phyloP scores from a whole-genome alignment of 1,284 basidiomycete species.

The Fistulinella staudtii region DNA sequence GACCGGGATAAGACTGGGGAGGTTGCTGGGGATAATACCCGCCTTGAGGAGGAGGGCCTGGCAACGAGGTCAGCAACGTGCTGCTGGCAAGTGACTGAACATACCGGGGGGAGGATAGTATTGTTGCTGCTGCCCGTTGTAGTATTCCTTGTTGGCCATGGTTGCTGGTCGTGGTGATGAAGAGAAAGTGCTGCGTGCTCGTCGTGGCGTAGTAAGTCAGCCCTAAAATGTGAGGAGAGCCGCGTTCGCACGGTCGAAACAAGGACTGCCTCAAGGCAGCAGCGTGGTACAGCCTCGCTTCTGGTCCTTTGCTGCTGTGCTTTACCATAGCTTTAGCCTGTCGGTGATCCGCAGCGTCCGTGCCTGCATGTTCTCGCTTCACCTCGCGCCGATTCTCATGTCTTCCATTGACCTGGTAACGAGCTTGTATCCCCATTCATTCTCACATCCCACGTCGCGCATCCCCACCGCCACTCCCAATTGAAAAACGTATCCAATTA shows the following conservation, averaged over 20 bases:
- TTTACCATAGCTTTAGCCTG: conserved; percentile 5
- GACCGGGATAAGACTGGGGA: conserved; percentile 60
- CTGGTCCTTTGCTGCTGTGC: conserved; percentile 14
- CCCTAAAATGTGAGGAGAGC: conserved; percentile 27
- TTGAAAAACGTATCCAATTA: conserved; percentile 23
- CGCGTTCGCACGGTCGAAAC: conserved; percentile 21
- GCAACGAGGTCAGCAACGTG: conserved; percentile 7
- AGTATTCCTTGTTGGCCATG: conserved; percentile 78
- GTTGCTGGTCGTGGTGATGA: conserved; percentile 19
- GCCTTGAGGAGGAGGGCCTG: conserved; percentile 61
- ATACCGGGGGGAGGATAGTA: conserved; percentile 69
- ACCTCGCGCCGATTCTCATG: neutral
- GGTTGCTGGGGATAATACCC: conserved; percentile 79
- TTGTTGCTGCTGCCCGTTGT: conserved; percentile 50
- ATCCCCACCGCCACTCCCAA: too few species aligned
- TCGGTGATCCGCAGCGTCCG: neutral
- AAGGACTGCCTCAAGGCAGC: conserved; percentile 22
- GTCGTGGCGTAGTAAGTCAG: conserved; percentile 8
- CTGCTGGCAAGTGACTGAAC: neutral
- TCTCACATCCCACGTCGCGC: conserved; percentile 6
- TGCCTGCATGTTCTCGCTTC: conserved; percentile 1
- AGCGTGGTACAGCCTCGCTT: conserved; percentile 10
- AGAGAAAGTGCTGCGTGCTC: conserved; percentile 5
- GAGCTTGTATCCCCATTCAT: neutral
- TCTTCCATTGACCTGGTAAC: neutral